A percentile compares a stretch with the other conserved stretches of the same genome.
Conservation (phyloP, 2,329 filamentous ascomycete species). For the Monosporascus sp. region DNA sequence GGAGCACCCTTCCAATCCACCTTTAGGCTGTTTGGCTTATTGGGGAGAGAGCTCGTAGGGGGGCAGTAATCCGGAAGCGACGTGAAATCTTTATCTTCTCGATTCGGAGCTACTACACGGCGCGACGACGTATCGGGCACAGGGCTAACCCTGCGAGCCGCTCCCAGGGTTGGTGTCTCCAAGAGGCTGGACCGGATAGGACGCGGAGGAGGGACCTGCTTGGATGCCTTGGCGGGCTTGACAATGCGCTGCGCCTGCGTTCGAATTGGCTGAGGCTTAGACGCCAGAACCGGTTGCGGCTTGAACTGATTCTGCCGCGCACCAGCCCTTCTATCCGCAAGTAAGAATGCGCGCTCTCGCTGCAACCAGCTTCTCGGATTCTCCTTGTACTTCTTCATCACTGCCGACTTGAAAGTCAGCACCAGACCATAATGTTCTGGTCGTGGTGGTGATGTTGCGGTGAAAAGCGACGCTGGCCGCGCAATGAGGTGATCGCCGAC, state of each 20-base stretch:
- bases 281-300: conserved; percentile 36
- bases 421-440: conserved; percentile 49
- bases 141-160: conserved; percentile 30
- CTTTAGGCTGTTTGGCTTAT: conserved; percentile 66
- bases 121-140: conserved; percentile 45
- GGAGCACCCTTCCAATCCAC: conserved; percentile 82
- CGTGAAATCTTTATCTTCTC: conserved; percentile 78
- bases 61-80: conserved; percentile 69
- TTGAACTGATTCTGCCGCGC: conserved; percentile 30
- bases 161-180: conserved; percentile 23
- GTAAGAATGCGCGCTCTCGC: conserved; percentile 44
- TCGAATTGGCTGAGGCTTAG: conserved; percentile 29
- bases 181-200: conserved; percentile 22
- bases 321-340: conserved; percentile 40
- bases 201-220: conserved; percentile 20
- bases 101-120: conserved; percentile 55
- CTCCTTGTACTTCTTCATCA: conserved; percentile 39
- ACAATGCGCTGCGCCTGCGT: conserved; percentile 27
- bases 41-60: conserved; percentile 58
- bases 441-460: conserved; percentile 39
- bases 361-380: conserved; percentile 44
- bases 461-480: conserved; percentile 38
- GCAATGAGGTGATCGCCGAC: conserved; percentile 45
- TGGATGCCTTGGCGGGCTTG: conserved; percentile 27
- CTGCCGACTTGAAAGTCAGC: conserved; percentile 46